Conservation (phyloP, 441 rosid genomes). For the Raphanus hybrid region DNA sequence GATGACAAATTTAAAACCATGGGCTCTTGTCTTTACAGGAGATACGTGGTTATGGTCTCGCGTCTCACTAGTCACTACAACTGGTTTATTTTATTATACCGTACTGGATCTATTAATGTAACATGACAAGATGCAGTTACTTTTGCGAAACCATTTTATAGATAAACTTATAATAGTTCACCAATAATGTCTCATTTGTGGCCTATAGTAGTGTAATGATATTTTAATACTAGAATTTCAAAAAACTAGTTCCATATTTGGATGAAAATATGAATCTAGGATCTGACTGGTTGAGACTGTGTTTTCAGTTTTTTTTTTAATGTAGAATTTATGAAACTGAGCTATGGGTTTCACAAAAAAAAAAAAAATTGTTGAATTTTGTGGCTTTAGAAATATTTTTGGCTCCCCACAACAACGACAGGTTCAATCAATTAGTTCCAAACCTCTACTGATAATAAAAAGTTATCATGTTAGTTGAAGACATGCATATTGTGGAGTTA, state of each 20-base stretch:
- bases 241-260: not conserved
- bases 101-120: no score
- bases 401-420: not conserved
- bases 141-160: no score
- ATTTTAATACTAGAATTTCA: not conserved
- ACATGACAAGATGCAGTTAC: no score
- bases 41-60: not conserved
- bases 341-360: no score
- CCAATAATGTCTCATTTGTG: not conserved
- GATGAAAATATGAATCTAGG: not conserved
- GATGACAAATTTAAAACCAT: slow-evolving; percentile 12
- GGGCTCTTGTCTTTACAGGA: not conserved
- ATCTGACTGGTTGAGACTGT: not conserved
- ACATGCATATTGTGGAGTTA: not conserved
- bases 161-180: not conserved
- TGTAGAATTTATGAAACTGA: not conserved
- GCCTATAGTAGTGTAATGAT: not conserved
- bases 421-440: no score
- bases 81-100: no score
- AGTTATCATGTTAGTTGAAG: not conserved
- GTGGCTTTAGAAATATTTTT: not conserved
- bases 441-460: no score
- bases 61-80: not conserved
- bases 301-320: not conserved
- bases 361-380: not conserved